Evolutionary conservation across 106 monocot species (phyloP), one percentile per base, ranked within the genome.

Genomic region (Platanthera zijinensis): DNA sequence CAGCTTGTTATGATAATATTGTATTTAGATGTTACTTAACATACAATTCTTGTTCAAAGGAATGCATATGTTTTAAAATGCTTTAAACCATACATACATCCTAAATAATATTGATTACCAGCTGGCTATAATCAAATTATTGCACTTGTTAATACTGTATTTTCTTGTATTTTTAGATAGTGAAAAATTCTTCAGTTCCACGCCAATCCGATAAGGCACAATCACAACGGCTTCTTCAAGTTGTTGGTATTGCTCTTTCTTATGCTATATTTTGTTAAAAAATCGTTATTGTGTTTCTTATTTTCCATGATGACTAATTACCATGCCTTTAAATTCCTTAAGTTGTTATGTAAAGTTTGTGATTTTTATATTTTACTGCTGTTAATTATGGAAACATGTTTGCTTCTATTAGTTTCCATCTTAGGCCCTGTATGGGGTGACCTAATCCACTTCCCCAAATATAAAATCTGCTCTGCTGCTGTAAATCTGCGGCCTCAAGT

Each of bases 181-280:
- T 85, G 10, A 96, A 93, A 87, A 69, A 84, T 80, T 75, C 85
- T 75, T 77, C 89, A 8, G 70, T 78, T 74, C 85, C 85, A 69
- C 86, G 87, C 8, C 87, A 90, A 51, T 86, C 83, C 59, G 93
- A 90, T 77, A 87, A 86, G 76, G 51, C 52, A 19, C 74, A 67
- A 56, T 85, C 86, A 28, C 82, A 70, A 8, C 82, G 93, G 28
- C 89, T 93, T 84, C 93, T 96, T 82, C 96, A 96, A 84, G 90
- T 96, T 82, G 71, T 91, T 75, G 93, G 96, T 96, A 75, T 57
- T 22, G n/a, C 7, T 39, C n/a, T 62, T 63, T 25, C 9, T 32
- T 53, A 18, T 39, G 10, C 28, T 66, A 32, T 32, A 10, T 6
- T 66, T 66, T 25, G 25, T 66, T 30, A 66, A 6, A 32, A 32